Base-by-base conservation (phyloP, 2,329 filamentous ascomycete genomes). In the Penicillium sp. region DNA sequence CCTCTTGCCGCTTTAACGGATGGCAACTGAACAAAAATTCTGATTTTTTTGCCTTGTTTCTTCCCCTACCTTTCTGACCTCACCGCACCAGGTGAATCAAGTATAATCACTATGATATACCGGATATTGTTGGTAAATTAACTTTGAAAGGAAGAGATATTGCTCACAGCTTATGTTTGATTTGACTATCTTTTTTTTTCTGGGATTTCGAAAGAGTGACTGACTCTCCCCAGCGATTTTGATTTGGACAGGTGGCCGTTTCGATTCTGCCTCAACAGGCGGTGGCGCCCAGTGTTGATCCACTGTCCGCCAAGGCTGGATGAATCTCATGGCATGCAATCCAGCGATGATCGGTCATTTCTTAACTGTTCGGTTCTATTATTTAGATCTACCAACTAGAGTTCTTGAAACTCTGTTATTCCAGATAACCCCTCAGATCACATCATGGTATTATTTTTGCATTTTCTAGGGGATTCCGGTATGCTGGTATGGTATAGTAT, bases 21-120 rank as follows among this genome's bases (percentile, higher is more conserved):
- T 53, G 57, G 57, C 60, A 62, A 62, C 53, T 59, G 63, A 67
- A 64, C 62, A 67, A 67, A 67, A 66, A 57, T 61, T 58, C 48
- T 57, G 57, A 52, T 49, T 51, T 45, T 55, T 54, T 44, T 47
- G 53, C 49, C 45, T 54, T 58, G 51, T 47, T 48, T 57, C 51
- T 43, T 55, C 42, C 49, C 38, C 35, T 47, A 45, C 50, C 47
- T 43, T 40, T 43, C 43, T 53, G 34, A 43, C 53, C 52, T 48
- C 48, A 51, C 48, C 26, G 26, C 26, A 31, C 19, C 15, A 3
- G 4, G 10, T 4, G 13, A 22, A 31, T 42, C n/a, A 43, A 43
- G n/a, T n/a, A 39, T 39, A n/a, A 26, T 26, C 28, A 47, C 29
- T 12, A 47, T 32, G 29, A 29, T 28, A 29, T n/a, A 17, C 6